Percentiles rank a stretch among this genome's conserved stretches.
phyloP scores from a whole-genome alignment of 495 filamentous ascomycete genomes.

The Penicillium atrosanguineum region DNA sequence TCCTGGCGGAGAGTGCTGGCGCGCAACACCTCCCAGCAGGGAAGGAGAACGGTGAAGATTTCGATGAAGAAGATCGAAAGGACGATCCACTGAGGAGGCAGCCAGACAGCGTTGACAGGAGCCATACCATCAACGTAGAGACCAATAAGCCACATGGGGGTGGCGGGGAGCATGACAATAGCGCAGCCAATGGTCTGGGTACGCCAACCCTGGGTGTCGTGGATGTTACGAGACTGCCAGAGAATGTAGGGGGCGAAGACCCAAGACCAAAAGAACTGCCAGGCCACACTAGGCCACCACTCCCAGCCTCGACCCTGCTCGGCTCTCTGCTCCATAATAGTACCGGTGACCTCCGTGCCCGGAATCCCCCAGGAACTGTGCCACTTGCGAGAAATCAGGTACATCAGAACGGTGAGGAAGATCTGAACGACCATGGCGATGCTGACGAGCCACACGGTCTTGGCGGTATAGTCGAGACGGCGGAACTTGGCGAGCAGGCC shows the following conservation, averaged over 20 bases:
- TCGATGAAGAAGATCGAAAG: constrained; percentile 54
- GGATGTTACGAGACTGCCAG: constrained; percentile 50
- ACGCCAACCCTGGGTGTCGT: constrained; percentile 68
- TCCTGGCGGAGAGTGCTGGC: constrained; percentile 44
- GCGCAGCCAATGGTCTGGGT: constrained; percentile 60
- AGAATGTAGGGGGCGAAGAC: constrained; percentile 50
- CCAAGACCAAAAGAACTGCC: constrained; percentile 64
- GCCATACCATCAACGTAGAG: constrained; percentile 57
- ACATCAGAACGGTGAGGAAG: constrained; percentile 59
- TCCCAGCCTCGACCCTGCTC: constrained; percentile 57
- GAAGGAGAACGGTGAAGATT: constrained; percentile 52
- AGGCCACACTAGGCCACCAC: constrained; percentile 64
- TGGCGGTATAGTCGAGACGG: constrained; percentile 27
- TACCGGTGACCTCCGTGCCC: constrained; percentile 38
- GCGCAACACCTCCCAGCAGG: constrained; percentile 53
- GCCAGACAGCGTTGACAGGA: constrained; percentile 50
- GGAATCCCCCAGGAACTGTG: constrained; percentile 57
- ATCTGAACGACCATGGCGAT: constrained; percentile 41
- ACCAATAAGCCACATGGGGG: constrained; percentile 63
- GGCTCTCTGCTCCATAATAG: constrained; percentile 36
- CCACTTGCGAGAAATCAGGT: constrained; percentile 63
- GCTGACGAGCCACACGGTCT: constrained; percentile 27
- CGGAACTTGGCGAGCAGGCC: constrained; percentile 27
- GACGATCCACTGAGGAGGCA: constrained; percentile 57
- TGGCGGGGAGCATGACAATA: constrained; percentile 58